Conservation (phyloP, 169 alveolate genomes). For the Plasmodium vinckei region DNA sequence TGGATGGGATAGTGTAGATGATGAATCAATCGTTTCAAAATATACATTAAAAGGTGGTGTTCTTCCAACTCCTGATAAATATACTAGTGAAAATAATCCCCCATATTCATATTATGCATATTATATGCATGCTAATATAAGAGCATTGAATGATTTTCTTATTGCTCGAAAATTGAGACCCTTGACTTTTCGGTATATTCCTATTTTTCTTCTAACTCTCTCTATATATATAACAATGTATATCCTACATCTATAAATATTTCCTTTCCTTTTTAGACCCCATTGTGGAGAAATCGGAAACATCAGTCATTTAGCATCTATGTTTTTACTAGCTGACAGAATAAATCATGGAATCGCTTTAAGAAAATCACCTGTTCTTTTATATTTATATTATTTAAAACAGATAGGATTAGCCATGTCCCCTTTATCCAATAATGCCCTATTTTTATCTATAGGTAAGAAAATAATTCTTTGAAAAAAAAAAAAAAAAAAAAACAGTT, state of each 20-base stretch:
- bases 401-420: slow-evolving; percentile 95
- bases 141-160: slow-evolving; percentile 89
- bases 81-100: slow-evolving; percentile 88
- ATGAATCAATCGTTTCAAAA: slow-evolving; percentile 85
- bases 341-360: slow-evolving; percentile 92
- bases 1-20: slow-evolving; percentile 91
- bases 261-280: slow-evolving; percentile 85
- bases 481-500: neutral
- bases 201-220: neutral
- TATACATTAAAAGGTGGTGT: slow-evolving; percentile 78
- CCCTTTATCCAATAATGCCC: slow-evolving; percentile 94
- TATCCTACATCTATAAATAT: no score
- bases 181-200: slow-evolving; percentile 83
- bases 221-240: no score
- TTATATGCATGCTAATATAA: slow-evolving; percentile 92
- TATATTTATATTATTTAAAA: slow-evolving; percentile 91
- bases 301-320: slow-evolving; percentile 90
- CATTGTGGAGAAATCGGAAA: slow-evolving; percentile 96
- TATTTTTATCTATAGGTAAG: slow-evolving; percentile 78
- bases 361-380: slow-evolving; percentile 89
- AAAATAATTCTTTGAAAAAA: neutral
- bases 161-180: slow-evolving; percentile 88
- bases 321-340: slow-evolving; percentile 90
- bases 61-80: slow-evolving; percentile 86
- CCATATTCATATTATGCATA: slow-evolving; percentile 94